phyloP scores from a whole-genome alignment of 768 basidiomycete species.

The Rhizopogon sp. region DNA sequence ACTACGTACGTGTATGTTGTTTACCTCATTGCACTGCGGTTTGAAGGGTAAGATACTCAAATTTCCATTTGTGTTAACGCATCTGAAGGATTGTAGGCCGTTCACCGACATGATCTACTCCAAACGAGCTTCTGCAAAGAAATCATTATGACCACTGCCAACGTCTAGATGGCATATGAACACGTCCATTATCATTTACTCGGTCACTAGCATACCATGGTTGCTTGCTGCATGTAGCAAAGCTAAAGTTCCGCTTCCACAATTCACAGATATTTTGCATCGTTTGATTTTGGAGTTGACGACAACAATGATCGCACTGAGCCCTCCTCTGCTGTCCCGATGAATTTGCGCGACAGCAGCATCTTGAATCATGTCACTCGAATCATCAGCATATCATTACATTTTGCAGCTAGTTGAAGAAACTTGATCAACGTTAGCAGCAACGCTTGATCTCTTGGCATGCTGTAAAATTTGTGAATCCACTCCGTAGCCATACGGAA shows the following conservation, averaged over 20 bases:
- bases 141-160: conserved; percentile 5
- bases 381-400: no score
- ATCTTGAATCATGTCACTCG: no score
- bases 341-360: no score
- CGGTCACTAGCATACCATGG: neutral
- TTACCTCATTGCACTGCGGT: conserved; percentile 79
- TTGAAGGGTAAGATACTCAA: conserved; percentile 70
- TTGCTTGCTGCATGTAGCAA: neutral
- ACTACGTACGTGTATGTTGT: conserved; percentile 78
- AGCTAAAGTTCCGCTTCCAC: neutral
- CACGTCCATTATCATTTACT: neutral
- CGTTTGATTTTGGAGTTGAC: neutral
- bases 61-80: neutral
- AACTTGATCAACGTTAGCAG: no score
- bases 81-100: conserved; percentile 36
- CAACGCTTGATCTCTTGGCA: no score
- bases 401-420: no score
- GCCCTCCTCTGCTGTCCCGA: no score
- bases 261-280: neutral
- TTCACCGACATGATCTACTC: conserved; percentile 84
- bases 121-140: conserved; percentile 35
- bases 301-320: neutral
- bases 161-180: neutral
- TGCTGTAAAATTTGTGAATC: no score
- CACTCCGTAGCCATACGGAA: no score